Conservation (phyloP, 202 grass and related monocot species). For the Setaria viridis region DNA sequence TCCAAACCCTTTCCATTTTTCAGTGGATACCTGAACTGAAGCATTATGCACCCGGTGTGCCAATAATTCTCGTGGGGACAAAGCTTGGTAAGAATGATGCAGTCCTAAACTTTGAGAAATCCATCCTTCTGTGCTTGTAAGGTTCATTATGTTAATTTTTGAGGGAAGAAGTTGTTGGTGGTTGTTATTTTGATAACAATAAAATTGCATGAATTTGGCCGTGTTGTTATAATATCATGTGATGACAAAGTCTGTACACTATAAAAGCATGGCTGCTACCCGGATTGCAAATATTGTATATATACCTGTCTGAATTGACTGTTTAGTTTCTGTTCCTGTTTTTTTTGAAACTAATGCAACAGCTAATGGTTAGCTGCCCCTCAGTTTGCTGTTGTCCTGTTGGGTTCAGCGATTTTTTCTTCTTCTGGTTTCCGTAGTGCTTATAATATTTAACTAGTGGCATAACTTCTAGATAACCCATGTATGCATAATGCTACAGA, state of each 20-base stretch:
- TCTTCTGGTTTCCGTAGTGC: neutral
- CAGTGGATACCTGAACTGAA: constrained; percentile 98
- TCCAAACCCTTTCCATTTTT: constrained; percentile 50
- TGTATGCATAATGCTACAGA: constrained; percentile 14
- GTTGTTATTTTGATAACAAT: constrained; percentile 3
- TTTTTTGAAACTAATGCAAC: neutral
- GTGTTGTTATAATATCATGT: neutral
- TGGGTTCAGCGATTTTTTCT: neutral
- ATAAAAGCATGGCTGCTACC: neutral
- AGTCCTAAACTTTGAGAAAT: constrained; percentile 1
- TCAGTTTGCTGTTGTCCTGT: neutral
- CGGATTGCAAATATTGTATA: neutral
- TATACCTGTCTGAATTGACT: neutral
- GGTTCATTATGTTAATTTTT: neutral
- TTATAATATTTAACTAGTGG: neutral
- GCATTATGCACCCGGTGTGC: constrained; percentile 96
- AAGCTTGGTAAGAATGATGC: constrained; percentile 74
- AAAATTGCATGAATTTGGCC: neutral
- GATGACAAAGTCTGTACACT: neutral
- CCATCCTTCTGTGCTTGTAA: neutral
- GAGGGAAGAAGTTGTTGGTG: neutral
- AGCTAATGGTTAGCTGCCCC: neutral
- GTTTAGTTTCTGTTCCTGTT: constrained; percentile 9
- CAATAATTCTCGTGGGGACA: constrained; percentile 92
- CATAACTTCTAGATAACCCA: neutral